Conservation (phyloP, 495 filamentous ascomycete species). For the Diplogelasinospora grovesii region DNA sequence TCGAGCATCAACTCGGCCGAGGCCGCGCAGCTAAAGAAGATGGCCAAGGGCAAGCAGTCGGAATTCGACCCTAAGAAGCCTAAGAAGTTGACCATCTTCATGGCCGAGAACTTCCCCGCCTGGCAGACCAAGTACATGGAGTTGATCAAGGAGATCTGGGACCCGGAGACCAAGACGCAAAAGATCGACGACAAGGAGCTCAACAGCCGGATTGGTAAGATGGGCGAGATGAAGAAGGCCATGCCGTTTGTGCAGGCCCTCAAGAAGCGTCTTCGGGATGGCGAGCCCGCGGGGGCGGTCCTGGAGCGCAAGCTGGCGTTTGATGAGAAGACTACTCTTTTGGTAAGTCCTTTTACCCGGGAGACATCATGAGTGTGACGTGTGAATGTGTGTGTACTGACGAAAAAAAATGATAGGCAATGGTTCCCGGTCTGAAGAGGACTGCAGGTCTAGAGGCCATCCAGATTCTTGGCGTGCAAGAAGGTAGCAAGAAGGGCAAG, state of each 20-base stretch:
- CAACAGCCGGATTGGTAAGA: slow-evolving; percentile 64
- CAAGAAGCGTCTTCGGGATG: slow-evolving; percentile 67
- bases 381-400: too few relatives aligned
- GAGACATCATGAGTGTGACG: too few relatives aligned
- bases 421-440: slow-evolving; percentile 45
- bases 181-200: slow-evolving; percentile 73
- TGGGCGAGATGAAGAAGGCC: slow-evolving; percentile 87
- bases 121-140: slow-evolving; percentile 94
- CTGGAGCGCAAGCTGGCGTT: slow-evolving; percentile 79
- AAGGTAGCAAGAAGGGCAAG: slow-evolving; percentile 60
- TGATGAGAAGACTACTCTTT: slow-evolving; percentile 67
- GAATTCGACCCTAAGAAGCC: slow-evolving; percentile 81
- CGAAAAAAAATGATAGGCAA: too few relatives aligned
- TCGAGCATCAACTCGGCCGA: slow-evolving; percentile 84
- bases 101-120: slow-evolving; percentile 65
- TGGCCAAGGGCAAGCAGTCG: slow-evolving; percentile 78
- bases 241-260: slow-evolving; percentile 93
- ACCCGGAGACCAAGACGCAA: slow-evolving; percentile 31
- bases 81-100: slow-evolving; percentile 86
- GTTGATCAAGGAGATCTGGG: slow-evolving; percentile 57
- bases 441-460: slow-evolving; percentile 58
- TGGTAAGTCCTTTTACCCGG: slow-evolving; percentile 30
- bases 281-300: slow-evolving; percentile 54
- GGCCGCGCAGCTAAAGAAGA: slow-evolving; percentile 69
- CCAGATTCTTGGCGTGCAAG: slow-evolving; percentile 59